These are phyloP conservation scores for Sugiyamaella smithiae DNA, from an alignment of 805 yeast genomes.

Conservation along the genomic window DNA sequence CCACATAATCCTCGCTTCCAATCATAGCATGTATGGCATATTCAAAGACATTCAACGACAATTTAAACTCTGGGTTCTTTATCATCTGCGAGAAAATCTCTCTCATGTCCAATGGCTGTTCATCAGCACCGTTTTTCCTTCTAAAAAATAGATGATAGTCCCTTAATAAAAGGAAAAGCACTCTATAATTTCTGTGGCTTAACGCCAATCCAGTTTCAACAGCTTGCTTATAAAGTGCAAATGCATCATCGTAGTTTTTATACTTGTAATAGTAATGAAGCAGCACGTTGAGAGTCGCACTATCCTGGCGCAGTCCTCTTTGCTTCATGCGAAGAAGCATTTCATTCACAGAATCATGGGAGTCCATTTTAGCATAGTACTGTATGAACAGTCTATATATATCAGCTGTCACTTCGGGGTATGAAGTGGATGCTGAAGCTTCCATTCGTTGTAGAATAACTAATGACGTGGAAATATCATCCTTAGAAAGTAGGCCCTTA, in stretches of 20 bases:
- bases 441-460: slow-evolving; percentile 18
- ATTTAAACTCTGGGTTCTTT: slow-evolving; percentile 12
- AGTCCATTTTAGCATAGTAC: slow-evolving; percentile 20
- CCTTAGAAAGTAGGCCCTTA: slow-evolving; percentile 19
- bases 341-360: slow-evolving; percentile 9
- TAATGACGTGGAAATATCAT: slow-evolving; percentile 14
- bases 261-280: slow-evolving; percentile 20
- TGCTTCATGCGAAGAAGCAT: slow-evolving; percentile 18
- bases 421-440: not conserved
- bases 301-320: slow-evolving; percentile 12
- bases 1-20: slow-evolving; percentile 17
- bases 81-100: slow-evolving; percentile 18
- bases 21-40: slow-evolving; percentile 19
- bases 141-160: slow-evolving; percentile 11
- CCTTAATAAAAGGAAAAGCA: slow-evolving; percentile 18
- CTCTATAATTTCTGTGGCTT: slow-evolving; percentile 17
- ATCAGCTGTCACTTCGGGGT: not conserved
- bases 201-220: slow-evolving; percentile 1
- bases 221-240: slow-evolving; percentile 8
- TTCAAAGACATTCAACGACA: slow-evolving; percentile 21
- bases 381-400: slow-evolving; percentile 23
- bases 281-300: slow-evolving; percentile 19
- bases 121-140: not conserved
- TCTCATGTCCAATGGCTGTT: slow-evolving; percentile 12
- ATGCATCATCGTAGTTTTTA: slow-evolving; percentile 12